A percentile compares a stretch with the other conserved stretches of the same genome.
These are phyloP conservation scores for Scheffersomyces insectosa DNA, from an alignment of 1,139 yeast genomes.

Conservation along the genomic window DNA sequence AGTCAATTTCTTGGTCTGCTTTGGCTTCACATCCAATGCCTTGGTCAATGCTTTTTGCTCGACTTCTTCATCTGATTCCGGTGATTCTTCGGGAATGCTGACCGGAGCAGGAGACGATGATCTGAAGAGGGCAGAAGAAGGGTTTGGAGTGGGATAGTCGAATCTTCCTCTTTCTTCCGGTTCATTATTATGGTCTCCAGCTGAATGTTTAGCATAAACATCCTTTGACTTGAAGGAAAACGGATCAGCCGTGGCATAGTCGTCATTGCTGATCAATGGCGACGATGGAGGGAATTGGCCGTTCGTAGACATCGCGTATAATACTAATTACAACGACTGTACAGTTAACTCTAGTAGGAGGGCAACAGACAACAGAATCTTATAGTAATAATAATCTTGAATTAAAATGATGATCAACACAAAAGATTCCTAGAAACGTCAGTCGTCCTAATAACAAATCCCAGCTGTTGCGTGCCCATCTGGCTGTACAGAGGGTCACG, in stretches of 20 bases:
- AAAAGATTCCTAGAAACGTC: too few species aligned
- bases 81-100: constrained; percentile 8
- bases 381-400: too few species aligned
- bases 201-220: background rate
- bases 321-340: too few species aligned
- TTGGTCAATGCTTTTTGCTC: background rate
- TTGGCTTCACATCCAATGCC: background rate
- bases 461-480: too few species aligned
- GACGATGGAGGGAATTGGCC: constrained; percentile 65
- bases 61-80: constrained; percentile 6
- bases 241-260: constrained; percentile 23
- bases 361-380: too few species aligned
- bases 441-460: too few species aligned
- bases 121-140: constrained; percentile 53
- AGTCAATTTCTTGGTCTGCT: background rate
- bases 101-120: constrained; percentile 40
- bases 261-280: constrained; percentile 44
- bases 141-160: constrained; percentile 55
- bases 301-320: too few species aligned
- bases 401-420: too few species aligned
- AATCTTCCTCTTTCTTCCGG: constrained; percentile 22
- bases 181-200: constrained; percentile 1
- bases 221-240: constrained; percentile 12
- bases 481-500: too few species aligned
- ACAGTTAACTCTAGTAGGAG: too few species aligned